phyloP scores from a whole-genome alignment of 306 rosid species.

The Ammopiptanthus mongolicus region DNA sequence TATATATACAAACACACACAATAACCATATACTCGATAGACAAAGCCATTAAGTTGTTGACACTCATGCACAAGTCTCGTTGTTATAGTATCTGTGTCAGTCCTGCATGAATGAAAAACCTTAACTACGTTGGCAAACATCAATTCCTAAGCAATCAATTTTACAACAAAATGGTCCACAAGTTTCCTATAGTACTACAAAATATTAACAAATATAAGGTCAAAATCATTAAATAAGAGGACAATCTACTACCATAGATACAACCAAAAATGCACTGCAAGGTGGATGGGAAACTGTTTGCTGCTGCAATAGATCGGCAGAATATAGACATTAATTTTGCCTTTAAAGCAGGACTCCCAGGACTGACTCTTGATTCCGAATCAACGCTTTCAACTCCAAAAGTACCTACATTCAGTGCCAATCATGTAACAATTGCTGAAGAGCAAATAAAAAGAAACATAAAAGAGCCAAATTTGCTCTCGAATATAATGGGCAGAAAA shows the following conservation, averaged over 20 bases:
- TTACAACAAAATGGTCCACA: conserved; percentile 5
- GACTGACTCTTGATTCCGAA: conserved; percentile 68
- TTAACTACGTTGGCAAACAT: background rate
- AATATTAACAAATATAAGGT: conserved; percentile 20
- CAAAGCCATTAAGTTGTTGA: background rate
- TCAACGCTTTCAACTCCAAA: conserved; percentile 54
- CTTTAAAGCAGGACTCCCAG: conserved; percentile 69
- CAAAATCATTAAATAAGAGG: background rate
- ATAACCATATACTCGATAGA: background rate
- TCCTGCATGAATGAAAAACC: background rate
- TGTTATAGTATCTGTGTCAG: background rate
- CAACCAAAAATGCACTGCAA: conserved; percentile 95
- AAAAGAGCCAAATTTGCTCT: background rate
- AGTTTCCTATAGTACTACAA: background rate
- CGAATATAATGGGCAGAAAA: background rate
- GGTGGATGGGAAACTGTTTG: conserved; percentile 90
- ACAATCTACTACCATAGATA: conserved; percentile 66
- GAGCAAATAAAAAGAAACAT: conserved; percentile 1
- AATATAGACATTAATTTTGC: conserved; percentile 84
- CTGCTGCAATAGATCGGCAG: conserved; percentile 89
- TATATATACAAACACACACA: background rate
- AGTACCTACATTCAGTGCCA: conserved; percentile 52
- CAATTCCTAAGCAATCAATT: conserved; percentile 9
- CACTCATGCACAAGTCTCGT: background rate
- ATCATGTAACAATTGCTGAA: conserved; percentile 17